phyloP scores from a whole-genome alignment of 257 asterid species.

The Galeopsis tetrahit region DNA sequence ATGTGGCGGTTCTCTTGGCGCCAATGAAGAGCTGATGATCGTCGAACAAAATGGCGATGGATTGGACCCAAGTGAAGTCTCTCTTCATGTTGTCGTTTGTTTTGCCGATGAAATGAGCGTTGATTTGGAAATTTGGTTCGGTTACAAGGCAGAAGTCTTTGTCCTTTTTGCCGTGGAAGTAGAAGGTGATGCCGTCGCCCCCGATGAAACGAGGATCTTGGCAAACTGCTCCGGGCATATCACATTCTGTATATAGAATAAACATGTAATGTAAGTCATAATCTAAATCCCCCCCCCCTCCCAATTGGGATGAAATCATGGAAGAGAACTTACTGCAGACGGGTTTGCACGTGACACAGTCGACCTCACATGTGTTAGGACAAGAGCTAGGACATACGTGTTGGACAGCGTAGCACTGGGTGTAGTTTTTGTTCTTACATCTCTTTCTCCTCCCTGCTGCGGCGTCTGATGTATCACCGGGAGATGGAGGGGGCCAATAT shows the following conservation, averaged over 20 bases:
- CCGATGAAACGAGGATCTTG: slow-evolving; percentile 83
- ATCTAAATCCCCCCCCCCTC: no score
- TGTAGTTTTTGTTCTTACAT: slow-evolving; percentile 47
- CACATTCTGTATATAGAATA: slow-evolving; percentile 46
- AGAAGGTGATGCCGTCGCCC: slow-evolving; percentile 74
- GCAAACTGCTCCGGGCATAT: slow-evolving; percentile 74
- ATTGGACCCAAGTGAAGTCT: slow-evolving; percentile 79
- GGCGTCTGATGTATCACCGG: slow-evolving; percentile 22
- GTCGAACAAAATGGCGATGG: slow-evolving; percentile 54
- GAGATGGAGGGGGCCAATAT: slow-evolving; percentile 16
- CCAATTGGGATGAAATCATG: no score
- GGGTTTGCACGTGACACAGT: slow-evolving; percentile 64
- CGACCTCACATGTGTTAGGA: slow-evolving; percentile 49
- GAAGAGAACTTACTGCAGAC: slow-evolving; percentile 52
- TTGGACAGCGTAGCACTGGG: slow-evolving; percentile 43
- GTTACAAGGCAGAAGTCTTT: slow-evolving; percentile 60
- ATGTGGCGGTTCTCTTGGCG: slow-evolving; percentile 51
- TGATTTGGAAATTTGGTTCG: slow-evolving; percentile 58
- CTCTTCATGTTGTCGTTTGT: slow-evolving; percentile 46
- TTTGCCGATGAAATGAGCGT: slow-evolving; percentile 67
- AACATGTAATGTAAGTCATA: no score
- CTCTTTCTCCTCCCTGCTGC: slow-evolving; percentile 39
- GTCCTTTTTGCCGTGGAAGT: slow-evolving; percentile 68
- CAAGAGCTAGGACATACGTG: slow-evolving; percentile 56
- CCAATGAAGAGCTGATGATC: slow-evolving; percentile 46